These are phyloP conservation scores for Diaporthe nobilis DNA, from an alignment of 2,329 filamentous ascomycete genomes.

Conservation along the genomic window DNA sequence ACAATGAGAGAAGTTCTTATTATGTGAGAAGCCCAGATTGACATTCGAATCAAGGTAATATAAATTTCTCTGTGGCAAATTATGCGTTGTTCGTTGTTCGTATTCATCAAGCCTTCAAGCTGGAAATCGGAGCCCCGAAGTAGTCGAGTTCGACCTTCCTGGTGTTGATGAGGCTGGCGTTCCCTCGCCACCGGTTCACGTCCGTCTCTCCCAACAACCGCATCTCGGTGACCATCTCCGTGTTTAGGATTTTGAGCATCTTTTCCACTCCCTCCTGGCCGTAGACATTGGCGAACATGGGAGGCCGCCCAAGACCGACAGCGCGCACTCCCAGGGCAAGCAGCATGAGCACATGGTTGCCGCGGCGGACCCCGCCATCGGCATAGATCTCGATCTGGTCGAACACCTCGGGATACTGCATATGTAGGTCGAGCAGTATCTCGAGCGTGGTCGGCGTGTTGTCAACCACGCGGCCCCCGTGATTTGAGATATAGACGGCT, in stretches of 20 bases:
- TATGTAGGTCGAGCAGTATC: conserved; percentile 61
- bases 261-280: not conserved
- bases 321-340: conserved; percentile 61
- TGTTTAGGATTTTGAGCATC: not conserved
- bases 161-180: not conserved
- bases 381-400: conserved; percentile 59
- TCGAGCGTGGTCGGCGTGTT: conserved; percentile 59
- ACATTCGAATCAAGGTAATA: too few relatives aligned
- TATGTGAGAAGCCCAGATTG: too few relatives aligned
- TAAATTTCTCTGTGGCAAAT: too few relatives aligned
- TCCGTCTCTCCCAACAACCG: not conserved
- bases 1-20: not conserved
- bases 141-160: not conserved
- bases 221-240: not conserved
- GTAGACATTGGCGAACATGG: not conserved
- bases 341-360: conserved; percentile 63
- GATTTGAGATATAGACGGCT: conserved; percentile 66
- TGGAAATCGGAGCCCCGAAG: not conserved
- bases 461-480: conserved; percentile 66
- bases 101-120: not conserved
- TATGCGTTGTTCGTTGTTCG: too few relatives aligned
- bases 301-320: conserved; percentile 56
- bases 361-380: conserved; percentile 62
- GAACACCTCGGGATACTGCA: conserved; percentile 51
- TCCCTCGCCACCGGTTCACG: not conserved